Evolutionary conservation across 1,139 yeast genomes (phyloP), one percentile per base, ranked within the genome.

Genomic region (Taphrina wiesneri): DNA sequence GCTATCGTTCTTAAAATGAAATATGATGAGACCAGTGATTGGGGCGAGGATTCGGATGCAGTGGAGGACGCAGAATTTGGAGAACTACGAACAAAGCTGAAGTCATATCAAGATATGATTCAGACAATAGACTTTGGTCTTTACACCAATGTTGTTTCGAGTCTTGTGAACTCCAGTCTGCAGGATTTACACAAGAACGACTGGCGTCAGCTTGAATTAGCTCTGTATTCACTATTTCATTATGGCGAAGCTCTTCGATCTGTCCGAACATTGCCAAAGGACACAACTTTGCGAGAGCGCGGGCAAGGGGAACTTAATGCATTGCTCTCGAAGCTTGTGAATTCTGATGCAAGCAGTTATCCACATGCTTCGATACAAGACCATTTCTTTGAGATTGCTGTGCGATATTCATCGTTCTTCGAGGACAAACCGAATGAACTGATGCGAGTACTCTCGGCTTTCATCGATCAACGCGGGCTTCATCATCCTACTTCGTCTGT

Each of bases 171-270:
- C 69, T 82, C 82, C 68, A 83, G 87, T 39, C 74, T 88, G 70
- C 56, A 70, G 65, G 65, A 68, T 67, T 66, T 67, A 41, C 53
- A 49, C 36, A 47, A 64, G 47, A 73, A 75, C 21, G 83, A 85
- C 70, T 92, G 98, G 98, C 84, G 90, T 72, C 85, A 83, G 46
- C 80, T 90, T 36, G 99, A 95, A 76, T 81, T 95, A 70, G 98
- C 97, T 0, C 78, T 95, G 61, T 91, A 81, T 74, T 95, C 92
- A 75, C 81, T 93, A 72, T 83, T 85, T 67, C 87, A 86, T 70
- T 86, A 87, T 71, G 87, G 92, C 66, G 99, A 92, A 70, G 84
- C 89, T 67, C 80, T 92, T 68, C 85, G 90, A 75, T 63, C 64
- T 17, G 47, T 61, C n/a, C 56, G 49, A 13, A 43, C 62, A 66